Percentiles rank a stretch among this genome's conserved stretches.
Evolutionary conservation across 306 rosid species (phyloP).

Genomic region (Ormosia emarginata): DNA sequence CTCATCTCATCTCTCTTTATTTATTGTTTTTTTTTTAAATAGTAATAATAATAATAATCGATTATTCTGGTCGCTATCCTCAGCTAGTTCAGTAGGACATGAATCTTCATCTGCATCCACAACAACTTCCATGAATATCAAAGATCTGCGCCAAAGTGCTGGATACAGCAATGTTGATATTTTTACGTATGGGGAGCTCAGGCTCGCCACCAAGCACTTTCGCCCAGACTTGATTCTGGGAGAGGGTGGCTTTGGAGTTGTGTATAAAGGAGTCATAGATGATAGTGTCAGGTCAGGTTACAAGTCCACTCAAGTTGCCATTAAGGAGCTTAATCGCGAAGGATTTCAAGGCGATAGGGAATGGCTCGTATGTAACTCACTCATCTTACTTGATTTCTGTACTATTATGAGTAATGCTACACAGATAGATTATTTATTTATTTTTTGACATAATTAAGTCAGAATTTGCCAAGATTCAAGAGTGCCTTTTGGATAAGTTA

Average conservation of each 20-base stretch:
- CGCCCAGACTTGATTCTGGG: conserved; percentile 86
- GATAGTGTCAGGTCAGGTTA: conserved; percentile 62
- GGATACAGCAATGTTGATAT: conserved; percentile 66
- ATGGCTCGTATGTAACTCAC: conserved; percentile 84
- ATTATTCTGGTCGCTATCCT: no score
- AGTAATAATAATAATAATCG: background rate
- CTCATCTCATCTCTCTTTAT: background rate
- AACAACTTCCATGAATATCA: conserved; percentile 46
- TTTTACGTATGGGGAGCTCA: conserved; percentile 70
- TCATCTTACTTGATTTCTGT: background rate
- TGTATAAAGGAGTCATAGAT: conserved; percentile 85
- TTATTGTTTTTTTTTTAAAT: background rate
- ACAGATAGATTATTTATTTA: background rate
- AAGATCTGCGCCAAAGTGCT: conserved; percentile 68
- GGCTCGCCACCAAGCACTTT: conserved; percentile 70
- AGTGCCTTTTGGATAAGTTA: background rate
- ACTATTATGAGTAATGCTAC: background rate
- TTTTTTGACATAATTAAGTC: background rate
- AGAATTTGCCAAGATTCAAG: background rate
- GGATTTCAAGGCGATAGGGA: conserved; percentile 99
- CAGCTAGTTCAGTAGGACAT: conserved; percentile 25
- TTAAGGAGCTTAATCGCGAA: conserved; percentile 94
- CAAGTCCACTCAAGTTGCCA: conserved; percentile 66
- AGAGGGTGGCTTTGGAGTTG: conserved; percentile 98
- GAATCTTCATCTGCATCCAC: conserved; percentile 26